A percentile compares a stretch with the other conserved stretches of the same genome.
These are phyloP conservation scores for Hyparrhenia diplandra DNA, from an alignment of 176 grass and related monocot genomes.

Conservation along the genomic window DNA sequence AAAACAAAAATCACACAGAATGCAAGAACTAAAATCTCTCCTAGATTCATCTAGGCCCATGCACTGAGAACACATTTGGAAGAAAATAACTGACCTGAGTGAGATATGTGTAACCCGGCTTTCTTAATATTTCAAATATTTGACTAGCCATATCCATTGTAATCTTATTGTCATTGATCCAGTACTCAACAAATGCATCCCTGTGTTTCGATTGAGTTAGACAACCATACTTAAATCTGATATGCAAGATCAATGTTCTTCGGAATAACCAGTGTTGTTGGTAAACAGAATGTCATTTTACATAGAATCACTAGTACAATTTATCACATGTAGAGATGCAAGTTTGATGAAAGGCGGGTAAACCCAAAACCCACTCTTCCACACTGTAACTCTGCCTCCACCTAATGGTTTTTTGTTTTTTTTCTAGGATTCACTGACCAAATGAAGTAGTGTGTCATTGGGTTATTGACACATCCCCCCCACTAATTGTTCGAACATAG, in stretches of 20 bases:
- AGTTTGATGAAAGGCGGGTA: not conserved
- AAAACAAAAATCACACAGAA: not conserved
- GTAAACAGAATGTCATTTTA: not conserved
- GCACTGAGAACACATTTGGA: slow-evolving; percentile 8
- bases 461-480: not conserved
- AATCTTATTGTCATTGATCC: slow-evolving; percentile 93
- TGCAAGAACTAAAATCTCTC: slow-evolving; percentile 1
- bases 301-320: not conserved
- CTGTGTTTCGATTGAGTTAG: slow-evolving; percentile 38
- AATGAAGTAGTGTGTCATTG: not conserved
- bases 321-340: not conserved
- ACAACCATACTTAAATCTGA: slow-evolving; percentile 21
- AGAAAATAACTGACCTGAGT: slow-evolving; percentile 60
- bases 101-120: slow-evolving; percentile 58
- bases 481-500: not conserved
- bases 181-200: slow-evolving; percentile 95
- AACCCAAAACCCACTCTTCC: not conserved
- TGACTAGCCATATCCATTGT: slow-evolving; percentile 81
- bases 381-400: not conserved
- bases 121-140: slow-evolving; percentile 90
- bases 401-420: not conserved
- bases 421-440: not conserved
- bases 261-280: not conserved
- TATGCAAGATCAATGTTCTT: not conserved
- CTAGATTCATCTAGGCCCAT: not conserved